phyloP scores from a whole-genome alignment of 2,329 filamentous ascomycete genomes.

The Botrytis deweyae region DNA sequence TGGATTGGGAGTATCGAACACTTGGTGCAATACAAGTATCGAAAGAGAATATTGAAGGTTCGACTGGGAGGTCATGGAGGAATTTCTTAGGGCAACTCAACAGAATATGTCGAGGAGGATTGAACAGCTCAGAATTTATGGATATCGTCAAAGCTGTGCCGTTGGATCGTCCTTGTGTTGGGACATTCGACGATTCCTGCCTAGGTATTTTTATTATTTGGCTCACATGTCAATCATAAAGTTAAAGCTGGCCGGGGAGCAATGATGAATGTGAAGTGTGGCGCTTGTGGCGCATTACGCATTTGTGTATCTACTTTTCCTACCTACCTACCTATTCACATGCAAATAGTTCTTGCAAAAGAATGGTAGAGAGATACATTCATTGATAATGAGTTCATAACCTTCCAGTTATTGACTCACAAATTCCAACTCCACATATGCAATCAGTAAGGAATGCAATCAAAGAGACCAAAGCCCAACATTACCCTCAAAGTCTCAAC shows the following conservation, averaged over 20 bases:
- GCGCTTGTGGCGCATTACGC: not conserved
- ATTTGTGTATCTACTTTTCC: not conserved
- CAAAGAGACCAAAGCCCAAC: not conserved
- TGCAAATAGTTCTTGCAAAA: not conserved
- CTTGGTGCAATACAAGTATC: not conserved
- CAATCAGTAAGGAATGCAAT: not conserved
- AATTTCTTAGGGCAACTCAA: not conserved
- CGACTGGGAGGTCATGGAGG: conserved; percentile 2
- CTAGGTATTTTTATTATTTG: not conserved
- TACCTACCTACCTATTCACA: not conserved
- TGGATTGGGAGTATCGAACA: conserved; percentile 16
- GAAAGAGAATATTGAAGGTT: not conserved
- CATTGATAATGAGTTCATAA: not conserved
- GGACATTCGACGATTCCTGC: not conserved
- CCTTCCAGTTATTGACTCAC: not conserved
- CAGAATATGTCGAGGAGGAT: not conserved
- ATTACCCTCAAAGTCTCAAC: not conserved
- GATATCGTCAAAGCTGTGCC: not conserved
- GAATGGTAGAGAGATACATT: not conserved
- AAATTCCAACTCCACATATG: not conserved
- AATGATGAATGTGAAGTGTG: not conserved
- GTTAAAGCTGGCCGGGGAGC: not conserved
- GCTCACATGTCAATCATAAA: conserved; percentile 5
- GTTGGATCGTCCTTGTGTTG: not conserved
- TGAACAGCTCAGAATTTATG: not conserved